These are phyloP conservation scores for Ananas comosus DNA, from an alignment of 176 grass and related monocot genomes.

Conservation along the genomic window DNA sequence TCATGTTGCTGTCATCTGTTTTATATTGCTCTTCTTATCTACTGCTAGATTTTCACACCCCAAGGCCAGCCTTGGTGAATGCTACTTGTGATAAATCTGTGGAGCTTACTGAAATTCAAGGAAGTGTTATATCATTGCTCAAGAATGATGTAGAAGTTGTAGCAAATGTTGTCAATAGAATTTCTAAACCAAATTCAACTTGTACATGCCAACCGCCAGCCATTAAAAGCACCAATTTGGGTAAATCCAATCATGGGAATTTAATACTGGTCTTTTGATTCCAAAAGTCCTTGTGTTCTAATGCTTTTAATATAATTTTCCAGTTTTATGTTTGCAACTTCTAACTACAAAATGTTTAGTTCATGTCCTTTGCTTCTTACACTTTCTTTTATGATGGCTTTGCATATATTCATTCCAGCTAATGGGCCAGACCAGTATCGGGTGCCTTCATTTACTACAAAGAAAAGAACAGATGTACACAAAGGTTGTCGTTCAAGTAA, in stretches of 20 bases:
- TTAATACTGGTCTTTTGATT: slow-evolving; percentile 3
- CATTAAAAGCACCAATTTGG: background rate
- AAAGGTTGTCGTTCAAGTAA: slow-evolving; percentile 34
- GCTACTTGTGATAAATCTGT: slow-evolving; percentile 10
- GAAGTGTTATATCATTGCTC: slow-evolving; percentile 16
- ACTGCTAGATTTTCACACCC: slow-evolving; percentile 51
- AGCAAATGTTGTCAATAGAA: background rate
- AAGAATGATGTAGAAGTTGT: background rate
- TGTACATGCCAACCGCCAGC: slow-evolving; percentile 8
- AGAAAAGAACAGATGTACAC: slow-evolving; percentile 24
- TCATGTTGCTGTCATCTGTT: slow-evolving; percentile 1
- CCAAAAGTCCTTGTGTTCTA: background rate
- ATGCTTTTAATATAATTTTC: background rate
- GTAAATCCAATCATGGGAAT: slow-evolving; percentile 23
- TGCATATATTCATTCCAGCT: background rate
- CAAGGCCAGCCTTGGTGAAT: slow-evolving; percentile 45
- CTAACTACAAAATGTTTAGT: background rate
- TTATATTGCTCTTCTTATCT: slow-evolving; percentile 3
- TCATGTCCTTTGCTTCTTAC: background rate
- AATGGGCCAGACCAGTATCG: slow-evolving; percentile 22
- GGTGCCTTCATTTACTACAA: slow-evolving; percentile 46
- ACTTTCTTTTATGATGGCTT: background rate
- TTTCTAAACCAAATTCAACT: slow-evolving; percentile 2
- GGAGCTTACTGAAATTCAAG: slow-evolving; percentile 11
- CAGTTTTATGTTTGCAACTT: background rate